A percentile compares a stretch with the other conserved stretches of the same genome.
These are phyloP conservation scores for Podospora sp. DNA, from an alignment of 495 filamentous ascomycete species.

Conservation along the genomic window DNA sequence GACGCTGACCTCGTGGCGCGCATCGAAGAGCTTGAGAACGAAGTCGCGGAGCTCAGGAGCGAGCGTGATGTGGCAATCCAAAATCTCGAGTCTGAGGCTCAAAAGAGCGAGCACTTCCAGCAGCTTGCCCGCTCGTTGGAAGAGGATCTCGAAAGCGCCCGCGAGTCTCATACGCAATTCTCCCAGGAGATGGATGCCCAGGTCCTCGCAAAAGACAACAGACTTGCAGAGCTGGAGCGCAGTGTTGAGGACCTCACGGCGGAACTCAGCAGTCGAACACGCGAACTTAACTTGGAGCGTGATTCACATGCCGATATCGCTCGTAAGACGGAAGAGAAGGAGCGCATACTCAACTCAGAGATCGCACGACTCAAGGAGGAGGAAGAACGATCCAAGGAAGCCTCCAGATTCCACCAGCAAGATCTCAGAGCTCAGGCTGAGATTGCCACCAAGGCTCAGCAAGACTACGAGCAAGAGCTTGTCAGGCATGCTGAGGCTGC, in stretches of 20 bases:
- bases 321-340: constrained; percentile 79
- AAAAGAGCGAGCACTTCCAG: constrained; percentile 83
- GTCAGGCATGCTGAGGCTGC: constrained; percentile 94
- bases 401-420: constrained; percentile 80
- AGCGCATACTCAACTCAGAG: constrained; percentile 69
- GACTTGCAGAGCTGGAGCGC: constrained; percentile 76
- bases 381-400: constrained; percentile 72
- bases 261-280: constrained; percentile 78
- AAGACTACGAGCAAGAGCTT: constrained; percentile 91
- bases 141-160: constrained; percentile 78
- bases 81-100: constrained; percentile 77
- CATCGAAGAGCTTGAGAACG: constrained; percentile 83
- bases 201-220: constrained; percentile 71
- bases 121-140: constrained; percentile 87
- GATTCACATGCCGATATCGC: constrained; percentile 73
- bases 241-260: constrained; percentile 76
- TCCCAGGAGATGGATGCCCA: constrained; percentile 77
- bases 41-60: constrained; percentile 81
- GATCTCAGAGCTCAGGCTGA: constrained; percentile 90
- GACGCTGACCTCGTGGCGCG: constrained; percentile 58
- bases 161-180: constrained; percentile 82
- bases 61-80: constrained; percentile 73
- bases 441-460: constrained; percentile 89
- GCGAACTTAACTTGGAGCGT: constrained; percentile 74
- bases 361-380: constrained; percentile 84